Percentiles rank a stretch among this genome's conserved stretches.
These are phyloP conservation scores for Phoenix roebelenii DNA, from an alignment of 176 grass and related monocot species.

Conservation along the genomic window DNA sequence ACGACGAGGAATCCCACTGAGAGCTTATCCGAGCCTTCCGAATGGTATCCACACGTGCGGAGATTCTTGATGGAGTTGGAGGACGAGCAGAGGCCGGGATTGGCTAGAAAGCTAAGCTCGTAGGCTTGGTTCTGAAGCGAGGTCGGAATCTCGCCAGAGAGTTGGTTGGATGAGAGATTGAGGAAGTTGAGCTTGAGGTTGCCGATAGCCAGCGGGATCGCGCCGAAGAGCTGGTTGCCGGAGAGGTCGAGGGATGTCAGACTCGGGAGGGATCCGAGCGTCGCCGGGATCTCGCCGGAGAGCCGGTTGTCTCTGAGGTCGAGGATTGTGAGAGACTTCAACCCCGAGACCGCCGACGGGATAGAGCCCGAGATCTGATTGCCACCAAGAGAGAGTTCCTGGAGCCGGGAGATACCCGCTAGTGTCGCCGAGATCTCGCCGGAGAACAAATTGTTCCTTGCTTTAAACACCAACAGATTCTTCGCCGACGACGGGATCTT, in stretches of 20 bases:
- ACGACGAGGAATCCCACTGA: slow-evolving; percentile 33
- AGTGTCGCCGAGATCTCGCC: slow-evolving; percentile 33
- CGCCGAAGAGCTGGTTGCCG: slow-evolving; percentile 36
- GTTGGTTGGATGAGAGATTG: slow-evolving; percentile 54
- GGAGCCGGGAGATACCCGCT: slow-evolving; percentile 14
- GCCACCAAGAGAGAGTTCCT: no score
- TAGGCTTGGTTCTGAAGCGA: slow-evolving; percentile 42
- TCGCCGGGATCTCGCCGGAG: slow-evolving; percentile 39
- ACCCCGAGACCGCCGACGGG: slow-evolving; percentile 23
- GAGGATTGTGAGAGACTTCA: slow-evolving; percentile 36
- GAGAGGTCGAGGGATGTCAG: slow-evolving; percentile 49
- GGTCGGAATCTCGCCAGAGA: slow-evolving; percentile 50
- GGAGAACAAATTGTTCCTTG: slow-evolving; percentile 44
- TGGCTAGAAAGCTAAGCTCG: slow-evolving; percentile 52
- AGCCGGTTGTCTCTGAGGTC: slow-evolving; percentile 44
- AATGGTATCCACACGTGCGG: background rate
- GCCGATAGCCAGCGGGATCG: slow-evolving; percentile 38
- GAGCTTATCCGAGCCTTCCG: slow-evolving; percentile 16
- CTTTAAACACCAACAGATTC: slow-evolving; percentile 23
- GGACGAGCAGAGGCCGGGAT: slow-evolving; percentile 43
- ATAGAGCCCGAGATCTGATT: slow-evolving; percentile 31
- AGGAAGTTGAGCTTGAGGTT: slow-evolving; percentile 27
- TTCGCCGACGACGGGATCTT: slow-evolving; percentile 20
- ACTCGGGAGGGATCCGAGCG: slow-evolving; percentile 16
- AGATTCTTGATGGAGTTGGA: slow-evolving; percentile 7